These are phyloP conservation scores for Amanita muscaria DNA, from an alignment of 768 basidiomycete genomes.

Conservation along the genomic window DNA sequence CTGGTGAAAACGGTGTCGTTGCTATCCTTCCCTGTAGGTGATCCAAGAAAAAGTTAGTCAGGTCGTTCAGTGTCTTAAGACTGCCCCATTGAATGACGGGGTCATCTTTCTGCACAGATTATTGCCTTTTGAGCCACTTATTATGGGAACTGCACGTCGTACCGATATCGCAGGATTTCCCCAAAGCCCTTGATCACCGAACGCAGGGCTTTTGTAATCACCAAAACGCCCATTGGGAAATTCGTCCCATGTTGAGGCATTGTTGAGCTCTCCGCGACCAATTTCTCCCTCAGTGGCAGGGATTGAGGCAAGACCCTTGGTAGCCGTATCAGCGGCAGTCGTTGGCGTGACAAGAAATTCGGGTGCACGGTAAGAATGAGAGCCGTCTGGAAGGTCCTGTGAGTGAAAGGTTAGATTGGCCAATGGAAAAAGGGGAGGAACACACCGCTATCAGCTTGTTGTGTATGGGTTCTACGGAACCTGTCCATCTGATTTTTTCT, in stretches of 20 bases:
- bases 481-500: constrained; percentile 70
- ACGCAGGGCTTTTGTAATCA: constrained; percentile 95
- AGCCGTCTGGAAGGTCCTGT: constrained; percentile 33
- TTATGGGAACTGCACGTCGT: constrained; percentile 1
- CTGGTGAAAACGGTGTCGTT: constrained; percentile 84
- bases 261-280: constrained; percentile 66
- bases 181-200: constrained; percentile 74
- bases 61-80: constrained; percentile 53
- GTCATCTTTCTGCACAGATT: constrained; percentile 42
- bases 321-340: constrained; percentile 55
- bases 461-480: constrained; percentile 28
- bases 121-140: background rate
- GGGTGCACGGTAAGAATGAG: constrained; percentile 17
- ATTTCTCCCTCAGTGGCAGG: constrained; percentile 45
- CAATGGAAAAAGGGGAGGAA: background rate
- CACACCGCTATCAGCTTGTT: constrained; percentile 65
- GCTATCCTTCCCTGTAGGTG: constrained; percentile 68
- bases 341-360: constrained; percentile 53
- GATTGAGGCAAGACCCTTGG: constrained; percentile 41
- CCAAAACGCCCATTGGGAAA: constrained; percentile 99
- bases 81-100: constrained; percentile 69
- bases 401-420: constrained; percentile 5
- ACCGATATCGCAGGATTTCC: constrained; percentile 59
- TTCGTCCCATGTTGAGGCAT: constrained; percentile 83
- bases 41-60: constrained; percentile 71